Percentiles rank a stretch among this genome's conserved stretches.
These are phyloP conservation scores for Cryphonectria radicalis DNA, from an alignment of 2,329 filamentous ascomycete species.

Conservation along the genomic window DNA sequence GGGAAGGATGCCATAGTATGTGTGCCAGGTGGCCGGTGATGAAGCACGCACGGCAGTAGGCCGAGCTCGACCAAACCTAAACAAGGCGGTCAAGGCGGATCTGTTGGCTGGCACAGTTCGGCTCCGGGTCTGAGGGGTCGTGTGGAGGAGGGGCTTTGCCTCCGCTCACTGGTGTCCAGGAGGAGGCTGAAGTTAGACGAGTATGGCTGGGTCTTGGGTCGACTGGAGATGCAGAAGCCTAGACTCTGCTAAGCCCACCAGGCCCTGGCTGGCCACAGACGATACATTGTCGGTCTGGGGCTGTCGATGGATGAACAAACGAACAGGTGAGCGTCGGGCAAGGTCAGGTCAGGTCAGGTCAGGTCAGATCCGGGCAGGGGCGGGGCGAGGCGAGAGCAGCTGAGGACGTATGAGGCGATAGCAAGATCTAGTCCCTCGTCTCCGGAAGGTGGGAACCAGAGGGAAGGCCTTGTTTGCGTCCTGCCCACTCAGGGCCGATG, in stretches of 20 bases:
- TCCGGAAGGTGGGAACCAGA: conserved; percentile 2
- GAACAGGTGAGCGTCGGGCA: not conserved
- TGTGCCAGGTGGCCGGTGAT: conserved; percentile 10
- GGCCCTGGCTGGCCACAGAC: not conserved
- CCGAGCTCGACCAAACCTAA: conserved; percentile 8
- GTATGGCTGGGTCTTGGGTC: not conserved
- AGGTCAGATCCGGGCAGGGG: not conserved
- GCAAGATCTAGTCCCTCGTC: not conserved
- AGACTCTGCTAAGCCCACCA: not conserved
- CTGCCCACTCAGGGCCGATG: not conserved
- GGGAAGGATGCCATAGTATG: not conserved
- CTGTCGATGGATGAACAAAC: not conserved
- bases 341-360: not conserved
- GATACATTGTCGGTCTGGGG: not conserved
- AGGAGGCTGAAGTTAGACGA: conserved; percentile 17
- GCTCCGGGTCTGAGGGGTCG: conserved; percentile 15
- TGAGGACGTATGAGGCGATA: not conserved
- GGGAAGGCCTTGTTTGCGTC: not conserved
- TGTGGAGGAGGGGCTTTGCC: conserved; percentile 9
- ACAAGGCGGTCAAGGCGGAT: not conserved
- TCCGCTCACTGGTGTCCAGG: conserved; percentile 2
- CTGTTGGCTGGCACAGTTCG: conserved; percentile 12
- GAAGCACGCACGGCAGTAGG: conserved; percentile 5
- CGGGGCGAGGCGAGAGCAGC: not conserved
- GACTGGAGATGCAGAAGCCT: conserved; percentile 4